Evolutionary conservation across 345 rosid genomes (phyloP), one percentile per base, ranked within the genome.

Genomic region (Eucalyptus curtisii): DNA sequence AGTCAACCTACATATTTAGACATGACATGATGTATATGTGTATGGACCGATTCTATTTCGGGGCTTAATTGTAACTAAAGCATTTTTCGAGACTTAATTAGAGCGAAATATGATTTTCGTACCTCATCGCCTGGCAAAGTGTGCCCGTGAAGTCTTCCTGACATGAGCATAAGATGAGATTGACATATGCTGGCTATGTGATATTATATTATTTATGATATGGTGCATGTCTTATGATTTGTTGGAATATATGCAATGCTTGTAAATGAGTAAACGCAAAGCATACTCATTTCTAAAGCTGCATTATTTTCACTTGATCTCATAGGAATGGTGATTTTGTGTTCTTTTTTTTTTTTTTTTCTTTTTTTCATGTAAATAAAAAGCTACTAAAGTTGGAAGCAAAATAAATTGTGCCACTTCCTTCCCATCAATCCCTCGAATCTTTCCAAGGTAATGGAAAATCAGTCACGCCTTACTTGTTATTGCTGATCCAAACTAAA

Each of bases 191-290:
- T 13, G 5, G 17, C 37, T n/a, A n/a, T 64, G 6, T 1, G 0
- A 64, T 64, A 13, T 64, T n/a, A 14, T 2, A n/a, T 11, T 27
- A 4, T 61, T 27, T 27, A 27, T 57, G 16, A 3, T 61, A 61
- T 3, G 68, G 68, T 12, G 68, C 8, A 6, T 27, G 13, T 10
- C 13, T 57, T 57, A 25, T 57, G 0, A 25, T 3, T 59, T 27
- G 2, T 13, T 59, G 68, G 68, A 59, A 59, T 27, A 25, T 59
- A 27, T 59, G 31, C 68, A 61, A 61, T 61, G 20, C 76, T n/a
- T n/a, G 40, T 14, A 6, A 64, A 3, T 4, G 19, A 15, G 76
- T n/a, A 17, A n/a, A 64, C 0, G 1, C 2, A 3, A 64, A 13
- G 76, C 37, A 13, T 14, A 14, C 3, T 64, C 5, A 0, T 64